phyloP scores from a whole-genome alignment of 2,329 filamentous ascomycete species.

The Colletotrichum somersetense region DNA sequence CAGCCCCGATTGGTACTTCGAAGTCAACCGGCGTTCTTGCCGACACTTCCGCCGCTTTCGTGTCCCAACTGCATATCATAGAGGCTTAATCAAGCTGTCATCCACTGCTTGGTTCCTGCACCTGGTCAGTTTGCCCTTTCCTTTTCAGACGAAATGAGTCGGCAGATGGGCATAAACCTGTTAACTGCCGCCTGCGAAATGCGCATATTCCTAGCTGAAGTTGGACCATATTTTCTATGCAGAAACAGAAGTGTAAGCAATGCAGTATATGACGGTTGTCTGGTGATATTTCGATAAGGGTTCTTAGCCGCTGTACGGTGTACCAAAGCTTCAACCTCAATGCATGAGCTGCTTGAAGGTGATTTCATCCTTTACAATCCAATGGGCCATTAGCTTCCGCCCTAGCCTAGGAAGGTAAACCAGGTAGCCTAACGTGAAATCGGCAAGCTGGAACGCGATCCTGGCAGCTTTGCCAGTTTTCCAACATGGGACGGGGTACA shows the following conservation, averaged over 20 bases:
- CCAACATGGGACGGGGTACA: not conserved
- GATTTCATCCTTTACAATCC: not conserved
- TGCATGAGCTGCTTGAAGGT: not conserved
- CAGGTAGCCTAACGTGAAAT: not conserved
- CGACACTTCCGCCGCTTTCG: conserved; percentile 23
- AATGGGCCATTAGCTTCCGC: not conserved
- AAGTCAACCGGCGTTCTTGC: not conserved
- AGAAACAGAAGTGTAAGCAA: not conserved
- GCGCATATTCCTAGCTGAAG: not conserved
- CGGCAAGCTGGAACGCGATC: conserved; percentile 11
- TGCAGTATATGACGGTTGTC: not conserved
- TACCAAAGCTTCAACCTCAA: conserved; percentile 12
- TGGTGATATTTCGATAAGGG: conserved; percentile 1
- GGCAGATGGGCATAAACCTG: not conserved
- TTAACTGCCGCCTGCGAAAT: conserved; percentile 6
- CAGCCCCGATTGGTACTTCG: not conserved
- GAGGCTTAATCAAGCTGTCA: not conserved
- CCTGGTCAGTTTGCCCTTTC: not conserved
- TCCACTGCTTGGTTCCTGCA: conserved; percentile 3
- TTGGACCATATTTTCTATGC: not conserved
- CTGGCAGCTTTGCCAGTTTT: conserved; percentile 16
- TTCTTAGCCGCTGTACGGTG: not conserved
- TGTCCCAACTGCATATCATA: too few species aligned
- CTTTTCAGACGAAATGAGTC: conserved; percentile 10
- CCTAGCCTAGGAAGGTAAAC: not conserved